These are phyloP conservation scores for Naumovozyma dairenensis DNA, from an alignment of 805 yeast genomes.

Conservation along the genomic window DNA sequence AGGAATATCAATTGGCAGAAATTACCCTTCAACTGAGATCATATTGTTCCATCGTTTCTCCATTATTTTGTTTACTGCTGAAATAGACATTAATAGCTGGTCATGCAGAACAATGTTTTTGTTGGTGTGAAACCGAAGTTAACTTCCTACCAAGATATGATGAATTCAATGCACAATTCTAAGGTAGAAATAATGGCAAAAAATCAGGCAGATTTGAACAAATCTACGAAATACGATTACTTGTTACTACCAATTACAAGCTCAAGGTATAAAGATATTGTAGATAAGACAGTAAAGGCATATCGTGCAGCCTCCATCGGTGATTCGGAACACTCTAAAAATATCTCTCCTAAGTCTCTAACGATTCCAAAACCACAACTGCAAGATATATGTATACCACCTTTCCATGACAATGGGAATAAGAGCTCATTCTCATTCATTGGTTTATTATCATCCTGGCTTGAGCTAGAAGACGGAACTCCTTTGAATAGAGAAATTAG, in stretches of 20 bases:
- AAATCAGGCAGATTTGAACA: no score
- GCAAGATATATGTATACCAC: slow-evolving; percentile 27
- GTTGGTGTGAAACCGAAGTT: slow-evolving; percentile 46
- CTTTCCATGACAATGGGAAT: slow-evolving; percentile 10
- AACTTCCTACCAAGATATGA: no score
- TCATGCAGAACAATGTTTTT: slow-evolving; percentile 28
- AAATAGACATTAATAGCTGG: background rate
- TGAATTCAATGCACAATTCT: no score
- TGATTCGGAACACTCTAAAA: slow-evolving; percentile 18
- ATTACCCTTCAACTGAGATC: no score
- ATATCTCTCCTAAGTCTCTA: slow-evolving; percentile 7
- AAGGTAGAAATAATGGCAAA: no score
- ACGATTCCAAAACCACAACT: slow-evolving; percentile 25
- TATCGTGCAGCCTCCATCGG: slow-evolving; percentile 8
- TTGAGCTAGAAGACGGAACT: slow-evolving; percentile 53
- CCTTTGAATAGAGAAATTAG: slow-evolving; percentile 42
- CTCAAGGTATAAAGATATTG: slow-evolving; percentile 36
- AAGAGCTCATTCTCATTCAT: slow-evolving; percentile 29
- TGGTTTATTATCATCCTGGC: slow-evolving; percentile 58
- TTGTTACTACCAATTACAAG: slow-evolving; percentile 49
- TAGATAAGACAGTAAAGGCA: slow-evolving; percentile 29
- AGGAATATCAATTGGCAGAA: no score
- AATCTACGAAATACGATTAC: slow-evolving; percentile 34
- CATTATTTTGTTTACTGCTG: background rate
- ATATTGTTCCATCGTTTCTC: no score